Evolutionary conservation across 1,139 yeast species (phyloP), one percentile per base, ranked within the genome.

Genomic region (Protomyces macrosporus): DNA sequence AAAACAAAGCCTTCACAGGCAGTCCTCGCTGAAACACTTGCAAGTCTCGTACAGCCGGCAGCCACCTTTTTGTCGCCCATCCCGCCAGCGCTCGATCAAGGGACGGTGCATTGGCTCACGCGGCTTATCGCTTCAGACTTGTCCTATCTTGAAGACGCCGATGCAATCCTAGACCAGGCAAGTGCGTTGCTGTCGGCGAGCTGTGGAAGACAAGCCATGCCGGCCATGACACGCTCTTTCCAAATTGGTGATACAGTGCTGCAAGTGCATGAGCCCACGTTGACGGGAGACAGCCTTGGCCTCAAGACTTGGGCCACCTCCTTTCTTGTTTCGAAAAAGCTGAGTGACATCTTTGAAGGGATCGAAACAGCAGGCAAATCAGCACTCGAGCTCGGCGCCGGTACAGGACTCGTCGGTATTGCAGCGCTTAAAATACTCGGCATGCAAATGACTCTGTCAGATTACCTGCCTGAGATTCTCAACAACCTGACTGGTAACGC

Each of bases 281-380:
- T 93, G 67, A 89, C 97, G 0, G 83, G 84, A 58, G 98, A 93
- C 73, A 88, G 87, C 68, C 76, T 93, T 39, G 98, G 98, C 0
- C 79, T 90, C 72, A 90, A 91, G 69, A 93, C 98, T 0, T 93
- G 98, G 98, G 98, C 98, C 0, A 87, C 97, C 0, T 84, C 97
- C 0, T 76, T 88, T 39, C 80, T 89, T 1, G 76, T 93, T 30
- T 81, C 95, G 0, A 81, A 83, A 61, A 75, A 86, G 55, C 72
- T 88, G 5, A 75, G 79, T 1, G 62, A 69, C 3, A 71, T 72
- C 7, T 71, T 56, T 7, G 51, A 37, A 14, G 45, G 81, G 55
- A 50, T 66, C 54, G 78, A 77, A 6, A 80, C 83, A 0, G 81
- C 89, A 0, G 74, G 93, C 12, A 78, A 77, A 6, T 80, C 83